Base-by-base conservation (phyloP, 2,329 filamentous ascomycete species). In the Phoma sp. region DNA sequence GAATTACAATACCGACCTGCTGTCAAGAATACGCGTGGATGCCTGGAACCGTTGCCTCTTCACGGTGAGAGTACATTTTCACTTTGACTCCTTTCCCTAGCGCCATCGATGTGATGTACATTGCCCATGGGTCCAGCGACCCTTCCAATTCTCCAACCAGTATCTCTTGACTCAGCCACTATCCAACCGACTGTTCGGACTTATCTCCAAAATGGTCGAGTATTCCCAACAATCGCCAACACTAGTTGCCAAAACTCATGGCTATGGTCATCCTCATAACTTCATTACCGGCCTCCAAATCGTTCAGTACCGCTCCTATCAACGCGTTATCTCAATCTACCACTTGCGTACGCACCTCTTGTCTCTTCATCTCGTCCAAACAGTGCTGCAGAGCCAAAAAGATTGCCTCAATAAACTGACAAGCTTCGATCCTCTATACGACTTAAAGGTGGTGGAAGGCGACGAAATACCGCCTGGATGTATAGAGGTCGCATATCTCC, bases 401-500 rank as follows among this genome's bases (percentile, higher is more conserved):
- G 58, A 55, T 10, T 72, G 61, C 44, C 40, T 62, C 10, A 43
- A 51, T 4, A 47, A 43, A 3, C 44, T 67, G 1, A 46, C 55
- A 8, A 47, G 60, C 31, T 12, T 41, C 2, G 68, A 71, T 35
- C 55, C 57, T 0, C 32, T 66, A 2, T 15, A 12, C 4, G 21
- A 40, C 19, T 19, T 39, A 7, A 9, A 45, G 2, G 15, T 59
- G 1, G 27, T 51, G 6, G 47, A 57, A 3, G 66, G 61, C 15
- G 67, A 71, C 21, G 59, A 68, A 31, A 31, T 58, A 0, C 67
- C 62, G 2, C 1, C 27, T 1, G 57, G 47, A 6, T 55, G 43
- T 19, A 52, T 65, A 17, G 68, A 71, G 55, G 66, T 60, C 3
- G 58, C 43, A 0, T 65, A 67, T 27, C 48, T 72, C 8, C 57